Percentiles rank a stretch among this genome's conserved stretches.
phyloP scores from a whole-genome alignment of 78 protist species.

The Dictyostelium capitatum region DNA sequence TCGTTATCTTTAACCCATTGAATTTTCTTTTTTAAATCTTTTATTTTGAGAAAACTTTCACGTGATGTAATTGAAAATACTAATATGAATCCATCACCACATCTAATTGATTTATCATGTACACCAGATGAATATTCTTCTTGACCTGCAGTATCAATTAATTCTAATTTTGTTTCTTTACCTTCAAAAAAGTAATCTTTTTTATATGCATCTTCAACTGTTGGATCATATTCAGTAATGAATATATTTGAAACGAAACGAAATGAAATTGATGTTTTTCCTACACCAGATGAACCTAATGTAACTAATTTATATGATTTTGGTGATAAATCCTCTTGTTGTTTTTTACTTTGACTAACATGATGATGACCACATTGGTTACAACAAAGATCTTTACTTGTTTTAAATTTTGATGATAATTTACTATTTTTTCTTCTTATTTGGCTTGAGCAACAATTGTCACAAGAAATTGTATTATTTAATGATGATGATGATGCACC shows the following conservation, averaged over 20 bases:
- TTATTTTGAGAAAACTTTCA: slow-evolving; percentile 62
- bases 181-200: slow-evolving; percentile 68
- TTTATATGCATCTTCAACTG: slow-evolving; percentile 84
- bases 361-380: no score
- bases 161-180: slow-evolving; percentile 58
- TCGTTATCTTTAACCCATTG: slow-evolving; percentile 74
- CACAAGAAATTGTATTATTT: no score
- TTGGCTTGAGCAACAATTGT: no score
- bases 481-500: no score
- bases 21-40: slow-evolving; percentile 52
- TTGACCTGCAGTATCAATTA: slow-evolving; percentile 85
- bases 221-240: slow-evolving; percentile 77
- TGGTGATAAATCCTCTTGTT: no score
- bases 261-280: slow-evolving; percentile 64
- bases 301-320: slow-evolving; percentile 40
- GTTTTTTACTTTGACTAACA: no score
- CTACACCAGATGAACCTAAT: slow-evolving; percentile 76
- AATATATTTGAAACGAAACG: slow-evolving; percentile 75
- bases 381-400: no score
- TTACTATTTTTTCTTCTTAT: no score
- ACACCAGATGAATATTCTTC: slow-evolving; percentile 73
- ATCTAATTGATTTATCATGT: slow-evolving; percentile 62
- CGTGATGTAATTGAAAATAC: slow-evolving; percentile 71
- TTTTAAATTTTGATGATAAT: no score
- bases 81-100: slow-evolving; percentile 80